A percentile compares a stretch with the other conserved stretches of the same genome.
Evolutionary conservation across 345 rosid genomes (phyloP).

Genomic region (Euphorbia pulcherrima): DNA sequence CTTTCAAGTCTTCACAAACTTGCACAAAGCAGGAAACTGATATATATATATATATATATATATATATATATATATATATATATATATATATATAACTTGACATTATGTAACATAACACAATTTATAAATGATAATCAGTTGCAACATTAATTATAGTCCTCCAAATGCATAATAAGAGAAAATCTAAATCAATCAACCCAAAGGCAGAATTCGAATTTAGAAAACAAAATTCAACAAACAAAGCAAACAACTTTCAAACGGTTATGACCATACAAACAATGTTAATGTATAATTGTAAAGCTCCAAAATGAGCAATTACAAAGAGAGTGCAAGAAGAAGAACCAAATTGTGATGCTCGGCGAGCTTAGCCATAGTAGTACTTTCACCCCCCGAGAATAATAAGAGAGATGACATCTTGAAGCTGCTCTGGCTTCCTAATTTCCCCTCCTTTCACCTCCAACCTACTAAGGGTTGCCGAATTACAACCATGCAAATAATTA

Average conservation of each 20-base stretch:
- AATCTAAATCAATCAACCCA: constrained; percentile 9
- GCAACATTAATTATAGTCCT: no score
- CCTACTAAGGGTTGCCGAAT: constrained; percentile 52
- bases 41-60: no score
- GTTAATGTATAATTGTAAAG: background rate
- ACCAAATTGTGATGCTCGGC: constrained; percentile 87
- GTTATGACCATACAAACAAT: no score
- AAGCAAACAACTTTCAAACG: no score
- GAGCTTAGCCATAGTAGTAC: constrained; percentile 99
- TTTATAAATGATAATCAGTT: no score
- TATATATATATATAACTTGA: no score
- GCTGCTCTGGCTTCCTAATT: constrained; percentile 86
- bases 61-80: no score
- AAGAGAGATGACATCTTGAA: constrained; percentile 58
- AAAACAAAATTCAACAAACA: background rate
- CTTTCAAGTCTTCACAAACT: constrained; percentile 77
- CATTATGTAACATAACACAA: no score
- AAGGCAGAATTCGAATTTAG: background rate
- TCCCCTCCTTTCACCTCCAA: constrained; percentile 84
- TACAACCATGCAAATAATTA: background rate
- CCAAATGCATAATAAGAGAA: no score
- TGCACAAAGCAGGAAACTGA: constrained; percentile 90
- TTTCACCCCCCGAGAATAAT: constrained; percentile 98
- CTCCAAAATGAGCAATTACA: background rate
- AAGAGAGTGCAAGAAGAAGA: background rate